Percentiles rank a stretch among this genome's conserved stretches.
These are phyloP conservation scores for Leccinum rimulosum DNA, from an alignment of 768 basidiomycete genomes.

Conservation along the genomic window DNA sequence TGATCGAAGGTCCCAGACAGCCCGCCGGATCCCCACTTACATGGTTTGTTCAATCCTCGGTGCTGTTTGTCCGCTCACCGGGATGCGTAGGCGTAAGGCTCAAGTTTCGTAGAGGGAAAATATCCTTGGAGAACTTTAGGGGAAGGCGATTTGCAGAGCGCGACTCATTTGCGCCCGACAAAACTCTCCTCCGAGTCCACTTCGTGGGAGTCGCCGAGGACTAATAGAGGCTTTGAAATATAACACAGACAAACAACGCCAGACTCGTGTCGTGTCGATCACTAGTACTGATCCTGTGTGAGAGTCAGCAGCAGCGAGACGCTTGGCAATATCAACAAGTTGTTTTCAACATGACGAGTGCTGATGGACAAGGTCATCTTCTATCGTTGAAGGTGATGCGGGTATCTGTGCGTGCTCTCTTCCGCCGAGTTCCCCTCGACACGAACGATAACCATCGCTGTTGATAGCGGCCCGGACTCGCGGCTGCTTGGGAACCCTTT, in stretches of 20 bases:
- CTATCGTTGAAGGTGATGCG: conserved; percentile 86
- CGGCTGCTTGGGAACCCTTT: conserved; percentile 81
- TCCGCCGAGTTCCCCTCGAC: background rate
- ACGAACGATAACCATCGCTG: conserved; percentile 3
- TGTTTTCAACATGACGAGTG: conserved; percentile 8
- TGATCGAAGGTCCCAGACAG: too few relatives aligned
- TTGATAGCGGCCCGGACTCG: conserved; percentile 66
- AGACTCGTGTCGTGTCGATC: background rate
- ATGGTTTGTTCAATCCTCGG: too few relatives aligned
- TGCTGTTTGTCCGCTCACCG: too few relatives aligned
- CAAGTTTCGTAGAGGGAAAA: too few relatives aligned
- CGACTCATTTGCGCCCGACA: too few relatives aligned
- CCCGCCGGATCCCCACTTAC: too few relatives aligned
- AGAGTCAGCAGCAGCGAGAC: background rate
- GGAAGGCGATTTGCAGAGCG: too few relatives aligned
- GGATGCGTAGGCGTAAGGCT: too few relatives aligned
- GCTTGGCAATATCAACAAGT: background rate
- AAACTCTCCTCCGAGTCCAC: too few relatives aligned
- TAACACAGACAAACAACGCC: conserved; percentile 25
- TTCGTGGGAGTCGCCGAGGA: too few relatives aligned
- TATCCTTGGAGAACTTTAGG: too few relatives aligned
- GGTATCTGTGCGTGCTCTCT: conserved; percentile 63
- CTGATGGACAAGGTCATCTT: conserved; percentile 61
- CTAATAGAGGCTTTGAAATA: too few relatives aligned
- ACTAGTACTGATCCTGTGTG: background rate